Conservation (phyloP, 176 grass and related monocot species). For the Sorghum bicolor region DNA sequence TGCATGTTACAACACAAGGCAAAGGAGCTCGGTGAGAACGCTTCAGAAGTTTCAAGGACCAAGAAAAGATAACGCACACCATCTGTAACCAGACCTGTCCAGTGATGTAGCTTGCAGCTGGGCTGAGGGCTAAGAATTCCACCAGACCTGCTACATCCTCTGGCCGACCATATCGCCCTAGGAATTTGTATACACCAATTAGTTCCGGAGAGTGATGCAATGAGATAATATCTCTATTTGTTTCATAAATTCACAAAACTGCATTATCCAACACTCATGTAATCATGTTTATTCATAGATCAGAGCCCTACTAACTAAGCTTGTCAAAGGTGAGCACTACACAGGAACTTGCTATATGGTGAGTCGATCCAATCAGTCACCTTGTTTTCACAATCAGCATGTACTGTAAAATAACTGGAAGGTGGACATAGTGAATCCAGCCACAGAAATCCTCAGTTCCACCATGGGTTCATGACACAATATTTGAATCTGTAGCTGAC, state of each 20-base stretch:
- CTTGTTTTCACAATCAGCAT: background rate
- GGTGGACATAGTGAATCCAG: background rate
- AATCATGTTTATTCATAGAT: background rate
- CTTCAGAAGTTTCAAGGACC: background rate
- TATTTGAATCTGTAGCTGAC: background rate
- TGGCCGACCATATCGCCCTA: constrained; percentile 59
- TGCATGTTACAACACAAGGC: constrained; percentile 12
- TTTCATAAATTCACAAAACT: background rate
- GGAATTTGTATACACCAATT: background rate
- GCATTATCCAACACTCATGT: background rate
- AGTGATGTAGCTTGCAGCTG: constrained; percentile 70
- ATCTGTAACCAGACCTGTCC: constrained; percentile 48
- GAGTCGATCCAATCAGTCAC: background rate
- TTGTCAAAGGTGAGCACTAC: background rate
- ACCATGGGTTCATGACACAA: background rate
- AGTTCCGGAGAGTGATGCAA: background rate
- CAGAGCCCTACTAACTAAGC: background rate
- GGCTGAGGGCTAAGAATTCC: constrained; percentile 61
- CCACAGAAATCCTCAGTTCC: background rate
- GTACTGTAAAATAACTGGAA: background rate
- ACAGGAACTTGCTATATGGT: background rate
- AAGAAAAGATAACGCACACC: background rate
- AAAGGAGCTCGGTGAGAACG: background rate
- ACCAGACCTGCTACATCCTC: constrained; percentile 78
- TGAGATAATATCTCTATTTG: background rate